These are phyloP conservation scores for Niveomyces coronatus DNA, from an alignment of 2,329 filamentous ascomycete genomes.

Conservation along the genomic window DNA sequence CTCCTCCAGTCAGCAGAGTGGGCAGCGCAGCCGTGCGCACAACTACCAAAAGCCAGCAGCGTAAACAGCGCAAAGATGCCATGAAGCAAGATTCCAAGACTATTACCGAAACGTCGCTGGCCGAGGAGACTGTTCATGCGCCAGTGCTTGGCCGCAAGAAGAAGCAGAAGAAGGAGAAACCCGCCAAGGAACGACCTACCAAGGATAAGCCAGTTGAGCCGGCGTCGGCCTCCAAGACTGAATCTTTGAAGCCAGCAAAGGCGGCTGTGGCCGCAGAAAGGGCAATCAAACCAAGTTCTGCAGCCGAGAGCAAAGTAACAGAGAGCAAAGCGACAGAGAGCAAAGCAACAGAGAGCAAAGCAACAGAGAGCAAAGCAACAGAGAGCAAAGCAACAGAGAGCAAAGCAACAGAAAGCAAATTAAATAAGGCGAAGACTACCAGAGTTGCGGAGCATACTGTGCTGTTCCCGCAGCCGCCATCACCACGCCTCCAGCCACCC, in stretches of 20 bases:
- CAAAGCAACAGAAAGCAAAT: not conserved
- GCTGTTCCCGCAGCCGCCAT: not conserved
- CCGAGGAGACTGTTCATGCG: slow-evolving; percentile 49
- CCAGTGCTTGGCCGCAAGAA: slow-evolving; percentile 74
- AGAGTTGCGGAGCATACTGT: slow-evolving; percentile 2
- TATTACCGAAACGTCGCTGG: slow-evolving; percentile 38
- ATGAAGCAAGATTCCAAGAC: slow-evolving; percentile 52
- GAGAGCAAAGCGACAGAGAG: not conserved
- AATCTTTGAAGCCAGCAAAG: not conserved
- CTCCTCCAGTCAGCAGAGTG: slow-evolving; percentile 48
- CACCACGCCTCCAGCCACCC: not conserved
- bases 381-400: slow-evolving; percentile 7
- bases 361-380: not conserved
- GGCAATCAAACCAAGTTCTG: no score
- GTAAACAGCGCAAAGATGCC: slow-evolving; percentile 63
- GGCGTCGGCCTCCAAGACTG: slow-evolving; percentile 4
- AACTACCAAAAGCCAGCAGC: slow-evolving; percentile 69
- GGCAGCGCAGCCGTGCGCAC: slow-evolving; percentile 58
- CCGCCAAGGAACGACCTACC: slow-evolving; percentile 15
- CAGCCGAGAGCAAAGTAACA: no score
- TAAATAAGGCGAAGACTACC: not conserved
- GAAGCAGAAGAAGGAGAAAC: slow-evolving; percentile 70
- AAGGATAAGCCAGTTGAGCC: slow-evolving; percentile 8
- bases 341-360: not conserved
- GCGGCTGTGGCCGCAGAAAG: no score